Conservation (phyloP, 495 filamentous ascomycete species). For the Neurospora sp. region DNA sequence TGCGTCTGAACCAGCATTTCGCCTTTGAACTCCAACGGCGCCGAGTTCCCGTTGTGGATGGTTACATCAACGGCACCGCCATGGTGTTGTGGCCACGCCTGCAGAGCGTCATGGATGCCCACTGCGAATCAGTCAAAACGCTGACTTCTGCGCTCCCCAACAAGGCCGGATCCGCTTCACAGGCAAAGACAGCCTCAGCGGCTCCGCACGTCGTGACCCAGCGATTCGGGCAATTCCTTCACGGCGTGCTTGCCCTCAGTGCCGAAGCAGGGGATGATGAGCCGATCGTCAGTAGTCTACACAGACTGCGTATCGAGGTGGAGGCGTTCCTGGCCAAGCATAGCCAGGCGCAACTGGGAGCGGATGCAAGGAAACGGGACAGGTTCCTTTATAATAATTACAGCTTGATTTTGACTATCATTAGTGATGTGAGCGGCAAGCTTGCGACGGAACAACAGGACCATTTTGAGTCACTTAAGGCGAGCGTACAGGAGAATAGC, state of each 20-base stretch:
- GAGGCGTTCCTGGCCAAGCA: slow-evolving; percentile 64
- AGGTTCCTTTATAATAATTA: slow-evolving; percentile 93
- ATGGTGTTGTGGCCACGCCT: slow-evolving; percentile 97
- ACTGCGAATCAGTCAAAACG: slow-evolving; percentile 71
- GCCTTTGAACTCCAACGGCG: slow-evolving; percentile 89
- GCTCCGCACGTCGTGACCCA: slow-evolving; percentile 89
- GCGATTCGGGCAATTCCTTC: slow-evolving; percentile 80
- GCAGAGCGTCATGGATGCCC: slow-evolving; percentile 86
- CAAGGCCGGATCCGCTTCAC: slow-evolving; percentile 40
- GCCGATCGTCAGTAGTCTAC: slow-evolving; percentile 71
- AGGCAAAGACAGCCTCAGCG: slow-evolving; percentile 56
- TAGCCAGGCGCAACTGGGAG: slow-evolving; percentile 50
- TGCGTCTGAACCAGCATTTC: slow-evolving; percentile 87
- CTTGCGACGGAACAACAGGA: slow-evolving; percentile 62
- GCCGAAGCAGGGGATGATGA: slow-evolving; percentile 87
- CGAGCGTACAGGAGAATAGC: slow-evolving; percentile 32
- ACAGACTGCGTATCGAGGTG: slow-evolving; percentile 63
- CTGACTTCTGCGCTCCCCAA: slow-evolving; percentile 41
- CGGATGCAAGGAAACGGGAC: slow-evolving; percentile 66
- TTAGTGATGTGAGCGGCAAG: slow-evolving; percentile 74
- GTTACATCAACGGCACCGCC: slow-evolving; percentile 85
- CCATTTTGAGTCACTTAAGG: slow-evolving; percentile 53
- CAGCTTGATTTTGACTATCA: slow-evolving; percentile 79
- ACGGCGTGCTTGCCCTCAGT: slow-evolving; percentile 72
- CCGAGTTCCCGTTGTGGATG: slow-evolving; percentile 77